A percentile compares a stretch with the other conserved stretches of the same genome.
phyloP scores from a whole-genome alignment of 257 asterid genomes.

The Jacaranda mimosifolia region DNA sequence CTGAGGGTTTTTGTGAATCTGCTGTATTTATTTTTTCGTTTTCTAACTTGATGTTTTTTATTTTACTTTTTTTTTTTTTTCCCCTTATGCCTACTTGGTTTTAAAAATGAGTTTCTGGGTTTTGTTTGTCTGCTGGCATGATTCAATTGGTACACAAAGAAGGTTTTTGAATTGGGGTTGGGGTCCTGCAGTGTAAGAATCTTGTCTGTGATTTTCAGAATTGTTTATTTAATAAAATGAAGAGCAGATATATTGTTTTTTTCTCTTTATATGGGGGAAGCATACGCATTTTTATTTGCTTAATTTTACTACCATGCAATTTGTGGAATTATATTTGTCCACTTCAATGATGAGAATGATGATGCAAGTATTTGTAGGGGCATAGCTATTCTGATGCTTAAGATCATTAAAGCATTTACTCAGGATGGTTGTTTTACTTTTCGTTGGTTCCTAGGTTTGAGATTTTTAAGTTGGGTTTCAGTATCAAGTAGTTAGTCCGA shows the following conservation, averaged over 20 bases:
- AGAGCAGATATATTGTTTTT: background rate
- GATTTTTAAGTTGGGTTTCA: background rate
- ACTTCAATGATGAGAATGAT: background rate
- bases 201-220: too few relatives aligned
- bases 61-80: background rate
- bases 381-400: conserved; percentile 11
- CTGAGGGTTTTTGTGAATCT: too few relatives aligned
- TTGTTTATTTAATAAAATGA: too few relatives aligned
- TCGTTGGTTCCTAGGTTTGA: background rate
- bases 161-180: too few relatives aligned
- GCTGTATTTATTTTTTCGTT: too few relatives aligned
- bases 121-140: background rate
- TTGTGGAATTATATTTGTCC: background rate
- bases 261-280: background rate
- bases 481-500: background rate
- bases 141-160: too few relatives aligned
- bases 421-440: conserved; percentile 11
- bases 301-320: background rate
- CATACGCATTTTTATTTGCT: background rate
- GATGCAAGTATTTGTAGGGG: background rate
- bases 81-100: background rate
- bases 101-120: background rate
- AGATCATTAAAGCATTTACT: background rate
- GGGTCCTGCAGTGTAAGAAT: too few relatives aligned
- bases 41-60: background rate